Percentiles rank a stretch among this genome's conserved stretches.
Conservation (phyloP, 139 green algal species). For the Chlorella sp. region DNA sequence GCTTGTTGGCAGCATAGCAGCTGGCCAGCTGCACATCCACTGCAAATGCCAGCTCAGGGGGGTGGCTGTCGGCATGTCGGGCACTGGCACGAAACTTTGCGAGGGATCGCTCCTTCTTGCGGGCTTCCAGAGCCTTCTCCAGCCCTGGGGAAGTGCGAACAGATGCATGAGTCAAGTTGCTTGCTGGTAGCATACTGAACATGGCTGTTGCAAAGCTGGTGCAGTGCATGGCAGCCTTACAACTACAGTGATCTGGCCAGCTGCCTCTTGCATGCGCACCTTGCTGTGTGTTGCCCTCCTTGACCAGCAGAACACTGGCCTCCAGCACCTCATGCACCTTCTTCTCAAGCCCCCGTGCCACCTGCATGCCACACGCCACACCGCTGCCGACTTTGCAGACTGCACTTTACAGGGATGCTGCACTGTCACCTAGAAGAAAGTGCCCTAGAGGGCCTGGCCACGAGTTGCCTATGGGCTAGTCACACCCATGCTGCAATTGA, state of each 20-base stretch:
- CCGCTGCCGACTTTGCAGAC: too few relatives aligned
- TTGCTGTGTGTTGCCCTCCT: conserved; percentile 9
- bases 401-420: too few relatives aligned
- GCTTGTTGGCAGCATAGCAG: conserved; percentile 41
- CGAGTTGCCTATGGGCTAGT: too few relatives aligned
- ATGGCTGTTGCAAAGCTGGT: background rate
- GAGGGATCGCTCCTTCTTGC: conserved; percentile 60
- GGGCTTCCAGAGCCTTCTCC: conserved; percentile 69
- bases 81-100: conserved; percentile 48
- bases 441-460: too few relatives aligned
- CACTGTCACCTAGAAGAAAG: too few relatives aligned
- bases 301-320: conserved; percentile 27
- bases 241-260: background rate
- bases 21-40: conserved; percentile 58
- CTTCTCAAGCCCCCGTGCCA: conserved; percentile 49
- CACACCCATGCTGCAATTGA: too few relatives aligned
- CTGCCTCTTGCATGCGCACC: background rate
- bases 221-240: background rate
- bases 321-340: conserved; percentile 77
- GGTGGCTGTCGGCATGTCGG: conserved; percentile 27
- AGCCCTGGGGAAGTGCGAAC: conserved; percentile 31
- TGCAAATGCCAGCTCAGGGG: conserved; percentile 62
- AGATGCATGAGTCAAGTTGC: background rate
- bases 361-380: too few relatives aligned
- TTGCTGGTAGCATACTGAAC: background rate